phyloP scores from a whole-genome alignment of 1,139 yeast genomes.

The Saccharomyces hybrid region DNA sequence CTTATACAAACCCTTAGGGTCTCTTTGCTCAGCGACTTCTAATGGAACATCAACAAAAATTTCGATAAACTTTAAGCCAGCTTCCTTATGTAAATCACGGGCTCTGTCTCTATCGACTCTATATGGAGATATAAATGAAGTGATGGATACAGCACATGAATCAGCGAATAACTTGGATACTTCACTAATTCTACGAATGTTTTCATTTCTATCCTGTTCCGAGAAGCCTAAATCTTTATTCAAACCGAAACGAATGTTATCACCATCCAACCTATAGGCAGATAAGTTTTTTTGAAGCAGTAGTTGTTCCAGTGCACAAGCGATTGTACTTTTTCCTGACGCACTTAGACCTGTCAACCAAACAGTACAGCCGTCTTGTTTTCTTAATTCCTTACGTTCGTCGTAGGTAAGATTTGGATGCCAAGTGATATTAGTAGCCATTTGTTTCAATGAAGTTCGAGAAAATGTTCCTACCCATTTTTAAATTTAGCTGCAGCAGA shows the following conservation, averaged over 20 bases:
- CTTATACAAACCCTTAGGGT: constrained; percentile 92
- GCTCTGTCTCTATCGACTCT: constrained; percentile 77
- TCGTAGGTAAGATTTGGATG: constrained; percentile 79
- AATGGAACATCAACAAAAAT: constrained; percentile 88
- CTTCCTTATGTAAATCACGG: constrained; percentile 70
- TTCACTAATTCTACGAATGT: constrained; percentile 88
- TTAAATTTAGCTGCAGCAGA: neutral
- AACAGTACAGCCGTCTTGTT: constrained; percentile 81
- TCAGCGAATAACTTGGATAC: constrained; percentile 90
- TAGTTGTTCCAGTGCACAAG: constrained; percentile 85
- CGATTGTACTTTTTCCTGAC: constrained; percentile 90
- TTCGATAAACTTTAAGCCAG: constrained; percentile 76
- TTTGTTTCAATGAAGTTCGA: constrained; percentile 23
- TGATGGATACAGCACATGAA: constrained; percentile 72
- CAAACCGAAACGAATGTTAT: constrained; percentile 85
- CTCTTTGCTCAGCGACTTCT: constrained; percentile 90
- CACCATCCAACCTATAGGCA: constrained; percentile 90
- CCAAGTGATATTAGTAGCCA: constrained; percentile 97
- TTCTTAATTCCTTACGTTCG: constrained; percentile 64
- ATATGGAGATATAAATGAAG: constrained; percentile 91
- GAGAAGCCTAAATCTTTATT: constrained; percentile 91
- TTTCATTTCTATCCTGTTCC: constrained; percentile 87
- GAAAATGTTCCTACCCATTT: neutral
- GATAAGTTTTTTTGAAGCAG: constrained; percentile 58
- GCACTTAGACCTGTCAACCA: constrained; percentile 97